Base-by-base conservation (phyloP, 2,329 filamentous ascomycete species). In the Alternaria atra region DNA sequence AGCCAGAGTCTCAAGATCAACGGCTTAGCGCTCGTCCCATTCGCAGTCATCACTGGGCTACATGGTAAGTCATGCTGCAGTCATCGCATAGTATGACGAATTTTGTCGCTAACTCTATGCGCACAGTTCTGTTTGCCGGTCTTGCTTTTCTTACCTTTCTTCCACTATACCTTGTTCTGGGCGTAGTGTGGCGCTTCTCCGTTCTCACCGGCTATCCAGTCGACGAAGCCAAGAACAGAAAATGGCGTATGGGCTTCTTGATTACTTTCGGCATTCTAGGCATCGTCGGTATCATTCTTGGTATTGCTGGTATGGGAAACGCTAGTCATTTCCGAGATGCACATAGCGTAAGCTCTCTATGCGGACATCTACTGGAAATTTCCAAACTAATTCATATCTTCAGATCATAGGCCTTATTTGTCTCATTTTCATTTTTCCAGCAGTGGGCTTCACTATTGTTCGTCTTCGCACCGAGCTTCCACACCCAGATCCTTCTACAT, bases 121-220 rank as follows among this genome's bases (percentile, higher is more conserved):
- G 2, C 30, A 2, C 46, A 75, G 71, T 73, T 1, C 4, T 70
- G 1, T 64, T 74, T 29, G 60, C 66, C 0, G 63, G 56, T 15
- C 43, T 75, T 3, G 67, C 67, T 2, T 75, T 75, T 50, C 63
- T 75, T 23, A 60, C 66, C n/a, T 64, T 68, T 3, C 64, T 75
- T 6, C 73, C 73, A 2, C 50, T 69, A 6, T 75, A 75, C 35
- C 57, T 75, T 32, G 65, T 67, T 8, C 48, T 71, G 0, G 73
- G 73, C 2, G 70, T 71, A 17, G 62, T 69, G 10, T 68, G 63
- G 64, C 70, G 73, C 7, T 62, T 75, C 4, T 73, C 71, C 0
- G 63, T 70, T 5, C 48, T 75, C 13, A 60, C 68, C 23, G 66
- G 67, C 8, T 63, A 71, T 13, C 72, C 73, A 4, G 47, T 75